Conservation (phyloP, 2,329 filamentous ascomycete genomes). For the Nakataea oryzae region DNA sequence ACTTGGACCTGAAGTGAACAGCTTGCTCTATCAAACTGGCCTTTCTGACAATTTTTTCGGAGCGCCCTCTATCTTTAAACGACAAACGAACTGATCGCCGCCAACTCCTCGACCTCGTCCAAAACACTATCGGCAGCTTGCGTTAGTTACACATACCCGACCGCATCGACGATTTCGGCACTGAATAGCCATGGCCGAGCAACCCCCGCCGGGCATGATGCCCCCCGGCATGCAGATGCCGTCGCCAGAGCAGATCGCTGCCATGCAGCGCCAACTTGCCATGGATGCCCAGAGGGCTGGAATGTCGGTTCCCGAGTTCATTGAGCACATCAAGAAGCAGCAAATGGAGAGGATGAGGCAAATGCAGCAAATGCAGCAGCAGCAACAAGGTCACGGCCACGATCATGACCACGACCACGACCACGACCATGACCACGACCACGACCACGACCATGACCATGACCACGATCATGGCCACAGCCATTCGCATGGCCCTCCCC, state of each 20-base stretch:
- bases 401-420: slow-evolving; percentile 21
- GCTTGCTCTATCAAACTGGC: background rate
- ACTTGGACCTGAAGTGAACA: background rate
- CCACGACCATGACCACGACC: slow-evolving; percentile 17
- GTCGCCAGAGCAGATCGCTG: slow-evolving; percentile 72
- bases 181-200: background rate
- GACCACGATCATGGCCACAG: slow-evolving; percentile 24
- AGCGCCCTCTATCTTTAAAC: background rate
- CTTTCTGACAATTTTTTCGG: background rate
- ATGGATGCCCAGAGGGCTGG: slow-evolving; percentile 76
- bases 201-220: slow-evolving; percentile 10
- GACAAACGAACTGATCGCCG: background rate
- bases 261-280: slow-evolving; percentile 74
- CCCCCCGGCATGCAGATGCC: slow-evolving; percentile 35
- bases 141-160: background rate
- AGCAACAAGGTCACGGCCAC: slow-evolving; percentile 25
- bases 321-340: slow-evolving; percentile 56
- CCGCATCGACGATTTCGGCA: background rate
- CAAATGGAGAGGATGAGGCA: slow-evolving; percentile 30
- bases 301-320: slow-evolving; percentile 76
- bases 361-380: slow-evolving; percentile 30
- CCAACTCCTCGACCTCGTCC: background rate
- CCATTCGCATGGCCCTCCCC: slow-evolving; percentile 19
- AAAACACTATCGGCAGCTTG: no score
- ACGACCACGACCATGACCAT: slow-evolving; percentile 30